These are phyloP conservation scores for Noccaea caerulescens DNA, from an alignment of 345 rosid species.

Conservation along the genomic window DNA sequence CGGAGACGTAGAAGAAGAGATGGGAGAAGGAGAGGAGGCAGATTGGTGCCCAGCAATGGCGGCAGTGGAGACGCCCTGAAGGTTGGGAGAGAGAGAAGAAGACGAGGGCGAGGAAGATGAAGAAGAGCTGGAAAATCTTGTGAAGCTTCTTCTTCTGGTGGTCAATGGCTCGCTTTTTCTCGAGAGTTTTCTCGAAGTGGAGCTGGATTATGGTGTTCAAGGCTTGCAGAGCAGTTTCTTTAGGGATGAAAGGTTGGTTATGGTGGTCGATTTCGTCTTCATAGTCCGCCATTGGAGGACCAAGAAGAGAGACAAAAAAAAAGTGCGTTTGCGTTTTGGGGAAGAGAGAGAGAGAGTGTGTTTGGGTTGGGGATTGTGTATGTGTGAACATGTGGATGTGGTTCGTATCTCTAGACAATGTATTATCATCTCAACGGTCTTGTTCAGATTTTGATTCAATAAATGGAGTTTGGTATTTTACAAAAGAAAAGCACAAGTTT, in stretches of 20 bases:
- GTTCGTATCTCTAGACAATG: constrained; percentile 43
- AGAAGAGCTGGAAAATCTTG: constrained; percentile 87
- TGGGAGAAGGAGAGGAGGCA: constrained; percentile 78
- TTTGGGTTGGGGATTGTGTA: constrained; percentile 11
- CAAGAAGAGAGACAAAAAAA: constrained; percentile 13
- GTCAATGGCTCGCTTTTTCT: constrained; percentile 92
- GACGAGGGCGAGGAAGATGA: constrained; percentile 75
- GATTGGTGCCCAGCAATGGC: constrained; percentile 92
- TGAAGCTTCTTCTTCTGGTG: constrained; percentile 94
- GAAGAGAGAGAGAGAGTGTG: constrained; percentile 16
- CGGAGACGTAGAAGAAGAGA: constrained; percentile 88
- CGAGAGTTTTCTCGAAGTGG: constrained; percentile 96
- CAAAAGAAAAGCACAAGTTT: background rate
- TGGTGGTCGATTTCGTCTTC: constrained; percentile 54
- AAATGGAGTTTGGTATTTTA: background rate
- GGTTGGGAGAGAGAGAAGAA: constrained; percentile 63
- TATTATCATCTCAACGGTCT: constrained; percentile 40
- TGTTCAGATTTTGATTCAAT: constrained; percentile 22
- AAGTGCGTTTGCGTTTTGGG: background rate
- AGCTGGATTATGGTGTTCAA: constrained; percentile 93
- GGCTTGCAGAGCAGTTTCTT: constrained; percentile 89
- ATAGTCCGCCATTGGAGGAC: constrained; percentile 72
- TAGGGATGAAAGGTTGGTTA: constrained; percentile 60
- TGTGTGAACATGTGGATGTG: constrained; percentile 37
- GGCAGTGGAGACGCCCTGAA: constrained; percentile 74